phyloP scores from a whole-genome alignment of 163 green algal species.

The Prototheca cutis region DNA sequence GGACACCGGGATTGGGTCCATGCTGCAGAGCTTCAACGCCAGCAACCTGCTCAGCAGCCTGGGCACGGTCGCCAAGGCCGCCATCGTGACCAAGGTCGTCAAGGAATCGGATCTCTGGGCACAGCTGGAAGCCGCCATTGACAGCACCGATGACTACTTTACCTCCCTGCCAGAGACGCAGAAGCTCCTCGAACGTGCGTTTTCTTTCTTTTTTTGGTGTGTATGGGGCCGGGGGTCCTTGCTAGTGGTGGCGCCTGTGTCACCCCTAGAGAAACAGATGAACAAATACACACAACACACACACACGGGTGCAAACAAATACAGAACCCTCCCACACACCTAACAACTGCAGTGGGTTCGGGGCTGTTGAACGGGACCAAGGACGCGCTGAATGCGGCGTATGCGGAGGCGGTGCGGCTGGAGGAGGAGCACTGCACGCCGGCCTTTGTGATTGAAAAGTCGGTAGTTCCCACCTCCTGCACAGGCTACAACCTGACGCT shows the following conservation, averaged over 20 bases:
- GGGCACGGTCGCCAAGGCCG: background rate
- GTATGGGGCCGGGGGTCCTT: no score
- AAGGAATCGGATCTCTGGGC: background rate
- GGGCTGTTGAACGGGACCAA: background rate
- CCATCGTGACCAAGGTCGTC: background rate
- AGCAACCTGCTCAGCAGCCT: background rate
- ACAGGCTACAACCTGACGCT: constrained; percentile 7
- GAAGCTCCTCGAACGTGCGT: no score
- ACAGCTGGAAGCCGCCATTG: background rate
- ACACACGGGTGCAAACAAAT: background rate
- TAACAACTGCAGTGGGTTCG: background rate
- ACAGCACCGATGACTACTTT: background rate
- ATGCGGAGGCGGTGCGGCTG: background rate
- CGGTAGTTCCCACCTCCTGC: background rate
- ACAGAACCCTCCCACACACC: background rate
- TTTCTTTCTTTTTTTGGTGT: no score
- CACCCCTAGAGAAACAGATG: no score
- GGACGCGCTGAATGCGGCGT: background rate
- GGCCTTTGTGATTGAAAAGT: background rate
- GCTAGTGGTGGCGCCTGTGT: no score
- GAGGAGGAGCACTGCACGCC: background rate
- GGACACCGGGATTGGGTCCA: no score
- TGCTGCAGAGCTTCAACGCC: background rate
- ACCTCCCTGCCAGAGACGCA: background rate
- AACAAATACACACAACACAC: no score